Base-by-base conservation (phyloP, 495 filamentous ascomycete species). In the Coniosporium apollinis region DNA sequence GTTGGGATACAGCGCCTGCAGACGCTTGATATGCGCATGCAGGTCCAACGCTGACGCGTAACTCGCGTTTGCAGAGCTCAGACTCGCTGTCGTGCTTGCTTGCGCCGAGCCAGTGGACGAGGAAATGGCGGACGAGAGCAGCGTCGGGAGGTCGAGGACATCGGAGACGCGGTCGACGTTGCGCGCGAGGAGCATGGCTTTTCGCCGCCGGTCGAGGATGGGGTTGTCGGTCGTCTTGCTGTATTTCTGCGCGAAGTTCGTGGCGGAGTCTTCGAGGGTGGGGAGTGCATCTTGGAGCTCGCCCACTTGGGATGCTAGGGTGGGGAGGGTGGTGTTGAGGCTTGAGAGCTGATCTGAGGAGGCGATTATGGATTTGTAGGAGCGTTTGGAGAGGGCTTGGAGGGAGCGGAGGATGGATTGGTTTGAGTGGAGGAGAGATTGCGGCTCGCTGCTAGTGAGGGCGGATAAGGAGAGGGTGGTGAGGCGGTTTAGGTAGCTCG, bases 11-110 rank as follows among this genome's bases (percentile, higher is more conserved):
- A 94, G 61, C 2, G 71, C 69, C 39, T 85, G 76, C 2, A 99
- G 62, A 13, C 91, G 69, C 39, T 82, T 80, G 53, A 94, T 93
- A 57, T 94, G 91, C n/a, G 79, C 75, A 51, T 93, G 76, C 3
- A 96, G 63, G 48, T 99, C 91, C 29, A 99, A 64, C 1, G 87
- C 87, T 0, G 82, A 80, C 2, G 87, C 79, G 57, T 94, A 93
- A 42, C 80, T 89, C 10, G 75, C 70, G n/a, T 71, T 75, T 9
- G 62, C 52, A 4, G 58, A 54, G 3, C 64, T 52, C 1, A 63
- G 56, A 6, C 62, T 44, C 4, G 58, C 51, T 19, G 60, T 58
- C 1, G 42, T 35, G 13, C 18, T 22, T 21, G 33, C 24, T 11
- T 11, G 1, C 63, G 61, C 28, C 43, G 50, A 59, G 22, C 62